These are phyloP conservation scores for Prunus persica DNA, from an alignment of 306 rosid species.

Conservation along the genomic window DNA sequence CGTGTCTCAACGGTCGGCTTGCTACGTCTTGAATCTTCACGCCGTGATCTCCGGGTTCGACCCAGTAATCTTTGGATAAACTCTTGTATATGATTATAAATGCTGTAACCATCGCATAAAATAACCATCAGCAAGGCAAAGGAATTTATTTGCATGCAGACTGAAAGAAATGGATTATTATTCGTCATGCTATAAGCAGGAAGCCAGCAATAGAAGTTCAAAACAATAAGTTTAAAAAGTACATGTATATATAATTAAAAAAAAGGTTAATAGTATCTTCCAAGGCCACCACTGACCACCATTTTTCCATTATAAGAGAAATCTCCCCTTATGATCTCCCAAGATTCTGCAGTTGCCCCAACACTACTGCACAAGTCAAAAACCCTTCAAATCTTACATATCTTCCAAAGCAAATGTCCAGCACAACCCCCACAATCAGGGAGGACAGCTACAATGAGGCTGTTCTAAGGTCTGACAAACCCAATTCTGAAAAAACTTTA, in stretches of 20 bases:
- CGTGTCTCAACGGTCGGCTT: neutral
- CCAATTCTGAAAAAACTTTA: neutral
- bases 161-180: neutral
- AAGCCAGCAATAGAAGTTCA: neutral
- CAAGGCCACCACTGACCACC: neutral
- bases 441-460: neutral
- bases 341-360: neutral
- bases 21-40: constrained; percentile 13
- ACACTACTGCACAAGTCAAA: neutral
- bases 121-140: neutral
- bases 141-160: neutral
- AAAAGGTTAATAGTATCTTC: neutral
- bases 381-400: neutral
- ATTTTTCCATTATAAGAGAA: neutral
- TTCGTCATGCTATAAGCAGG: neutral
- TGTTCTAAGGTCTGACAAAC: neutral
- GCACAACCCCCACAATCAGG: neutral
- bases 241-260: neutral
- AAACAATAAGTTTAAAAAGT: too few species aligned
- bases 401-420: neutral
- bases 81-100: constrained; percentile 73
- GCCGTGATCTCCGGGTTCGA: constrained; percentile 38
- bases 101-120: constrained; percentile 56
- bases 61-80: constrained; percentile 46
- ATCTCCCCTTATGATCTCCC: neutral